A percentile compares a stretch with the other conserved stretches of the same genome.
Conservation (phyloP, 78 protist genomes). For the Salpingoeca rosetta region DNA sequence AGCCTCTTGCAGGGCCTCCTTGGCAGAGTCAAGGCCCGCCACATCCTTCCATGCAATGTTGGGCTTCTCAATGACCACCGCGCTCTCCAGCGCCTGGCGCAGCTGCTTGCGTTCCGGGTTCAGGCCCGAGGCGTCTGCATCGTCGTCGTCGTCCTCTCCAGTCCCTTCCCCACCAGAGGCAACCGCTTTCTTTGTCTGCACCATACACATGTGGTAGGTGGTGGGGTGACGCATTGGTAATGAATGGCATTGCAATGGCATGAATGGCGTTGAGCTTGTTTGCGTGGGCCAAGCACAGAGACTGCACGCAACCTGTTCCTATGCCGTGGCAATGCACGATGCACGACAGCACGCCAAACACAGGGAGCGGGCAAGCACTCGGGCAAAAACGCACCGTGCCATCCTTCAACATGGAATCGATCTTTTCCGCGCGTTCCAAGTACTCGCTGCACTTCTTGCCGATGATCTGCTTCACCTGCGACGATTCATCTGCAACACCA, state of each 20-base stretch:
- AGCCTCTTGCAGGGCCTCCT: constrained; percentile 90
- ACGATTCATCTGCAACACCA: no score
- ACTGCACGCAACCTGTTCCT: background rate
- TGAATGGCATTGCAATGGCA: background rate
- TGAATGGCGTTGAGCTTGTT: constrained; percentile 5
- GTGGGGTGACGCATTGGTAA: background rate
- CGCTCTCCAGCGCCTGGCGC: constrained; percentile 10
- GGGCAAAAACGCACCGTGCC: constrained; percentile 26
- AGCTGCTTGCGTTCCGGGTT: constrained; percentile 27
- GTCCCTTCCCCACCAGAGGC: background rate
- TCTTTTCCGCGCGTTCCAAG: constrained; percentile 66
- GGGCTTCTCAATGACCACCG: constrained; percentile 88
- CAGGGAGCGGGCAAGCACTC: background rate
- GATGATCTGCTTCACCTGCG: constrained; percentile 53
- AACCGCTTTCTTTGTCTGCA: background rate
- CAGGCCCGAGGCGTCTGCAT: no score
- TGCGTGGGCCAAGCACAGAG: background rate
- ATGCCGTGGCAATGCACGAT: background rate
- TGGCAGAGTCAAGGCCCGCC: constrained; percentile 93
- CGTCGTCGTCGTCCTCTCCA: constrained; percentile 39
- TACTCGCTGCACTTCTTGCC: constrained; percentile 53
- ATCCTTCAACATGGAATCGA: constrained; percentile 58
- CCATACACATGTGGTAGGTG: no score
- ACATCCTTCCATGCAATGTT: constrained; percentile 92
- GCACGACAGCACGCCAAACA: no score